Evolutionary conservation across 805 yeast genomes (phyloP).

Genomic region (Nakazawaea holstii): DNA sequence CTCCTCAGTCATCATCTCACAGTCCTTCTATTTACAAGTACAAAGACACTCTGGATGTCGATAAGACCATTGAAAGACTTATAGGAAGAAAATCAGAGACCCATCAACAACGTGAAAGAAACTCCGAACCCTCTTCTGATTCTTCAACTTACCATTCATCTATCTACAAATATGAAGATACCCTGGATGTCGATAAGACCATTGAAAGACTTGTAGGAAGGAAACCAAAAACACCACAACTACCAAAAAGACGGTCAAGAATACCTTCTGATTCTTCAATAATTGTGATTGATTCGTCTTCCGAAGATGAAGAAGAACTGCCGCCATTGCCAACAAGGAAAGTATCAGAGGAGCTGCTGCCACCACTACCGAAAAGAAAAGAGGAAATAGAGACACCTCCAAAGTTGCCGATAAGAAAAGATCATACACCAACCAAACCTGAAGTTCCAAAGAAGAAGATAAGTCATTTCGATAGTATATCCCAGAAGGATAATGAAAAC

Average conservation of each 20-base stretch:
- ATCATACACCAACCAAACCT: not conserved
- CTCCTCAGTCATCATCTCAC: not conserved
- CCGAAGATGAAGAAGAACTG: not conserved
- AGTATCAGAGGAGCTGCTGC: not conserved
- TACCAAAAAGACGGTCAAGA: not conserved
- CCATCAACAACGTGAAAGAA: not conserved
- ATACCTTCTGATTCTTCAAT: not conserved
- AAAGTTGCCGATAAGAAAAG: not conserved
- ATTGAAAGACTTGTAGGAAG: constrained; percentile 4
- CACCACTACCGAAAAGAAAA: not conserved
- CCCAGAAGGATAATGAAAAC: not conserved
- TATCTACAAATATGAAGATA: constrained; percentile 6
- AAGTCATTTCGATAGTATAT: not conserved
- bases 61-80: constrained; percentile 4
- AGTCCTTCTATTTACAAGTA: constrained; percentile 1
- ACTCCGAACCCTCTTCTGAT: not conserved
- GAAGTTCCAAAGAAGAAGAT: not conserved
- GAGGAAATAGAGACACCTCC: not conserved
- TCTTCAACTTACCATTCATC: not conserved
- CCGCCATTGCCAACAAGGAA: not conserved
- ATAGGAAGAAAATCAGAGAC: not conserved
- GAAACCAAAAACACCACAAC: not conserved
- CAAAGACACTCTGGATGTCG: constrained; percentile 9
- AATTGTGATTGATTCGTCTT: not conserved
- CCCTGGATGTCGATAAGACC: constrained; percentile 6